Percentiles rank a stretch among this genome's conserved stretches.
Conservation (phyloP, 139 green algal genomes). For the Deuterostichococcus epilithicus region DNA sequence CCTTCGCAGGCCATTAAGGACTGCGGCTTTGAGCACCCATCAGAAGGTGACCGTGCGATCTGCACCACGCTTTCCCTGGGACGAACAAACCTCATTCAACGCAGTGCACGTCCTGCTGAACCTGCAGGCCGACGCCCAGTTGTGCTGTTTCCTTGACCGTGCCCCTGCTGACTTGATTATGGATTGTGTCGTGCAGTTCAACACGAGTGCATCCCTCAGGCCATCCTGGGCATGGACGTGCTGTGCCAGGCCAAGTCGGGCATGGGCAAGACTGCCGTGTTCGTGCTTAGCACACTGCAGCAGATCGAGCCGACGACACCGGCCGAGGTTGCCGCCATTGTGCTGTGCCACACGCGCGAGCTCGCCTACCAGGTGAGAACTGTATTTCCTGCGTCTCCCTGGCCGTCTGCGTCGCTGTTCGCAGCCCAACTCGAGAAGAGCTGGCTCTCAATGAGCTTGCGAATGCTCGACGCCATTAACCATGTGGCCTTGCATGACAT, state of each 20-base stretch:
- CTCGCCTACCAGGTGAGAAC: slow-evolving; percentile 92
- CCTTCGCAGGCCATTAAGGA: slow-evolving; percentile 77
- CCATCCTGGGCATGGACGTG: slow-evolving; percentile 96
- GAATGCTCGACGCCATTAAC: too few species aligned
- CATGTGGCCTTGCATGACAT: too few species aligned
- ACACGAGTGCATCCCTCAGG: slow-evolving; percentile 98
- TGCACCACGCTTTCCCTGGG: too few species aligned
- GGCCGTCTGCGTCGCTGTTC: background rate
- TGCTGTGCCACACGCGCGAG: slow-evolving; percentile 99
- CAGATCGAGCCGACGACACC: slow-evolving; percentile 75
- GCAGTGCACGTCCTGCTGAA: background rate
- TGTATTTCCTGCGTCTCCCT: too few species aligned
- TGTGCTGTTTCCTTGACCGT: too few species aligned
- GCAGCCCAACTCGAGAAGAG: too few species aligned
- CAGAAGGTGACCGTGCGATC: slow-evolving; percentile 78
- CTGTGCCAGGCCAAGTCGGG: slow-evolving; percentile 99
- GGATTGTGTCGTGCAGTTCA: slow-evolving; percentile 76
- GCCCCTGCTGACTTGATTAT: background rate
- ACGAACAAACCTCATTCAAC: too few species aligned
- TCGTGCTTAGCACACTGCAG: slow-evolving; percentile 97
- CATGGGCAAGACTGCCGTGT: slow-evolving; percentile 99
- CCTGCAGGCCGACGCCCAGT: background rate
- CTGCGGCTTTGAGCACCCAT: slow-evolving; percentile 98
- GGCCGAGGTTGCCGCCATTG: slow-evolving; percentile 73
- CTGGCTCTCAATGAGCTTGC: too few species aligned